Evolutionary conservation across 371 early-diverging fungal species (phyloP).

Genomic region (Umbelopsis sp.): DNA sequence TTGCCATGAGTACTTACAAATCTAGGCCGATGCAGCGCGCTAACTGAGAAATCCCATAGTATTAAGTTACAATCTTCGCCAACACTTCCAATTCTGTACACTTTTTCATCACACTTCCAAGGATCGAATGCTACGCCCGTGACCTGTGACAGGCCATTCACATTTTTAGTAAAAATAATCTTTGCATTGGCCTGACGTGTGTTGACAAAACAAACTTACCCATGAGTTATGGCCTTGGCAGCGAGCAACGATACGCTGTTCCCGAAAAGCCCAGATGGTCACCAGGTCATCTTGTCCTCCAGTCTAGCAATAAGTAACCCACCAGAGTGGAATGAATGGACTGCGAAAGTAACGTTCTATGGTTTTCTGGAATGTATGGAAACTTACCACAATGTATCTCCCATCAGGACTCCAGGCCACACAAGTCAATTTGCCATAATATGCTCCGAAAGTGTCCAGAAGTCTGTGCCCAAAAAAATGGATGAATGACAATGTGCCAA

Average conservation of each 20-base stretch:
- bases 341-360: too few relatives aligned
- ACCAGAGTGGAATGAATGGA: neutral
- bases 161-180: neutral
- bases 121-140: conserved; percentile 91
- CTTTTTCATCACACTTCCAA: conserved; percentile 80
- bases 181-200: too few relatives aligned
- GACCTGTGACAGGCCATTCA: conserved; percentile 40
- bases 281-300: conserved; percentile 97
- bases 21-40: conserved; percentile 77
- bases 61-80: conserved; percentile 91
- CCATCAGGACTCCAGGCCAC: conserved; percentile 95
- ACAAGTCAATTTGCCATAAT: conserved; percentile 86
- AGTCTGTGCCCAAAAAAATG: conserved; percentile 37
- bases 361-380: too few relatives aligned
- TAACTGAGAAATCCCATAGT: conserved; percentile 93
- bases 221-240: conserved; percentile 96
- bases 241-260: conserved; percentile 78
- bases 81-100: conserved; percentile 89
- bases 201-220: conserved; percentile 46
- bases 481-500: too few relatives aligned
- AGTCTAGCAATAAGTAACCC: conserved; percentile 39
- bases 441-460: conserved; percentile 72
- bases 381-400: conserved; percentile 81
- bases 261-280: conserved; percentile 87
- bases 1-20: conserved; percentile 43